Base-by-base conservation (phyloP, 2,329 filamentous ascomycete genomes). In the Penicillium sp. region DNA sequence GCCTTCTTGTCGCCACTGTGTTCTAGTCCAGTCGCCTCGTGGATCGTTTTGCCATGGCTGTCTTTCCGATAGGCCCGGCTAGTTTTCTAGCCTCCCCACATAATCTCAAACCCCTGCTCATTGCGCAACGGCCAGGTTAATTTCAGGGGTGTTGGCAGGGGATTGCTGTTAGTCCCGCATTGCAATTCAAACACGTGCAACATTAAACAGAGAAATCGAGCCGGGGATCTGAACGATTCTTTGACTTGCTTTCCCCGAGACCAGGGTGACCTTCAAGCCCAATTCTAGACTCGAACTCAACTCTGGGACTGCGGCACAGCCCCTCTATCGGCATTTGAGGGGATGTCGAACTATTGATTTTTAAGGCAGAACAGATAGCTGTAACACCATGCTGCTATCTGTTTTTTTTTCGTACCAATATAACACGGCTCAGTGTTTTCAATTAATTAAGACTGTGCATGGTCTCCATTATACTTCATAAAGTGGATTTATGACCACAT, bases 401-500 rank as follows among this genome's bases (percentile, higher is more conserved):
- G 8, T 2, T 22, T 19, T n/a, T 35, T 16, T 12, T 17, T 25
- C 14, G 4, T 14, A 46, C 43, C n/a, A 25, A 46, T 35, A 11
- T 25, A 36, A 33, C 11, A 33, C n/a, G 36, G 43, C 50, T 49
- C 8, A 35, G n/a, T 7, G 28, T 19, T 17, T 38, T 25, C 17
- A 40, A 46, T 44, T 43, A n/a, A 36, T 44, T 28, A 43, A 51
- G 22, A 45, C 17, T 4, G 8, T 50, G 19, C 44, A 44, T 44
- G 30, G 12, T 41, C 42, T 33, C 35, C 17, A 6, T 25, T 46
- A 17, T 36, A 45, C 33, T 45, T 26, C 47, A 40, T 6, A 37
- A 40, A 46, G 53, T 53, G 53, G 57, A 19, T 42, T 49, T 38
- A 52, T 57, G 58, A 56, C 50, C 46, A 38, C 41, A 53, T 59